Percentiles rank a stretch among this genome's conserved stretches.
phyloP scores from a whole-genome alignment of 116 monocot genomes.

The Trichopus zeylanicus region DNA sequence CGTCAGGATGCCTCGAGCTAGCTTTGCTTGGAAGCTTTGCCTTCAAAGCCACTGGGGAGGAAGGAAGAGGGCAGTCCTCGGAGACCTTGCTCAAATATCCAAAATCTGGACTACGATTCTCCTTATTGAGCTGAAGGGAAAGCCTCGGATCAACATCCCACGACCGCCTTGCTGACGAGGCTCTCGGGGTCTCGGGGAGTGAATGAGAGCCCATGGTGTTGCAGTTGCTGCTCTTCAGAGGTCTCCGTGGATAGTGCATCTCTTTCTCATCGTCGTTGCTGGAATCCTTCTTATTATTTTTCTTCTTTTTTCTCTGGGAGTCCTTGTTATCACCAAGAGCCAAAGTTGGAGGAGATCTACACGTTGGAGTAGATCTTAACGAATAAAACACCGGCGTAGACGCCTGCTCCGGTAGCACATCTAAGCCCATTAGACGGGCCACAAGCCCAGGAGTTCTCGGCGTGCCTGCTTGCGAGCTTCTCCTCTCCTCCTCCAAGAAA shows the following conservation, averaged over 20 bases:
- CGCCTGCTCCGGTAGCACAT: constrained; percentile 20
- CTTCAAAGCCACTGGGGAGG: background rate
- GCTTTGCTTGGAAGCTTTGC: background rate
- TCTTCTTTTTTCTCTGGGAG: background rate
- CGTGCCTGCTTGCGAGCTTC: constrained; percentile 24
- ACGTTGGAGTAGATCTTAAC: too few species aligned
- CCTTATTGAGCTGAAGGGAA: too few species aligned
- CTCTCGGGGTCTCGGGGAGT: too few species aligned
- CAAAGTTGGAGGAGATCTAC: too few species aligned
- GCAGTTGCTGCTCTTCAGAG: background rate
- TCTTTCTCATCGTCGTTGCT: too few species aligned
- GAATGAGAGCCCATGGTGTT: too few species aligned
- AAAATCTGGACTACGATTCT: too few species aligned
- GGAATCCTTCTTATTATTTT: background rate
- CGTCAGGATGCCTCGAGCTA: background rate
- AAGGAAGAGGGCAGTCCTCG: background rate
- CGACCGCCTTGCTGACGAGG: too few species aligned
- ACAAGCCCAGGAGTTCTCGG: constrained; percentile 29
- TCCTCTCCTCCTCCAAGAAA: constrained; percentile 12
- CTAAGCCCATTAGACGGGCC: constrained; percentile 33
- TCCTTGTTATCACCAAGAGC: background rate
- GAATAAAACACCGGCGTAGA: too few species aligned
- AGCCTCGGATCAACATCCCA: too few species aligned
- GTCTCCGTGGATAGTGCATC: background rate
- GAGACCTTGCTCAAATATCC: too few species aligned